A percentile compares a stretch with the other conserved stretches of the same genome.
These are phyloP conservation scores for Dothidotthia symphoricarpi DNA, from an alignment of 2,329 filamentous ascomycete genomes.

Conservation along the genomic window DNA sequence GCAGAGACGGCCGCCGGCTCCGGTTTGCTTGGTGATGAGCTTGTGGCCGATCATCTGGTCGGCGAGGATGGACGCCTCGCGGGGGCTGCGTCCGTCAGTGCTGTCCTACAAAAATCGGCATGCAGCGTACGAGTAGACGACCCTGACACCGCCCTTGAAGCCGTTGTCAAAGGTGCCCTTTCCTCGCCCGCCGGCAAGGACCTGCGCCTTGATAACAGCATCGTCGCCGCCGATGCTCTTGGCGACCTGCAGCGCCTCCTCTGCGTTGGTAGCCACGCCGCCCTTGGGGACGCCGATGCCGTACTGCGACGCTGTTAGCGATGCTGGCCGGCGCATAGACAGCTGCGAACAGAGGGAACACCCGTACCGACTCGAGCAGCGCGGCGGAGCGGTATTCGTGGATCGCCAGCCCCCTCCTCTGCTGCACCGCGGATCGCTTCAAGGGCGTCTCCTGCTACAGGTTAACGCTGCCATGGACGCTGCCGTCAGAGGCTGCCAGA, in stretches of 20 bases:
- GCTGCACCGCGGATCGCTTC: slow-evolving; percentile 63
- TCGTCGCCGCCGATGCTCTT: slow-evolving; percentile 86
- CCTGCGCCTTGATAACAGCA: slow-evolving; percentile 99
- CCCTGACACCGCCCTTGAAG: slow-evolving; percentile 95
- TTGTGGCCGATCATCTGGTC: slow-evolving; percentile 99
- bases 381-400: slow-evolving; percentile 98
- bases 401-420: slow-evolving; percentile 87
- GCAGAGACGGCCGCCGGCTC: slow-evolving; percentile 88
- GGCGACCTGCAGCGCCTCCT: slow-evolving; percentile 88
- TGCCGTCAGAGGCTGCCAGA: slow-evolving; percentile 34
- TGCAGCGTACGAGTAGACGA: slow-evolving; percentile 81
- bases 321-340: slow-evolving; percentile 7
- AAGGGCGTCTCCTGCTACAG: slow-evolving; percentile 55
- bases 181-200: slow-evolving; percentile 94
- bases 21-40: slow-evolving; percentile 99
- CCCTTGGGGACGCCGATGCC: slow-evolving; percentile 91
- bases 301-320: slow-evolving; percentile 62
- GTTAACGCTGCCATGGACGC: slow-evolving; percentile 32
- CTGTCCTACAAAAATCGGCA: slow-evolving; percentile 2
- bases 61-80: slow-evolving; percentile 94
- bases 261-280: slow-evolving; percentile 74
- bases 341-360: slow-evolving; percentile 2
- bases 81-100: slow-evolving; percentile 56
- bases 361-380: slow-evolving; percentile 67
- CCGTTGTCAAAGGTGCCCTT: slow-evolving; percentile 98